Percentiles rank a stretch among this genome's conserved stretches.
Evolutionary conservation across 345 rosid species (phyloP).

Genomic region (Isatis tinctoria): DNA sequence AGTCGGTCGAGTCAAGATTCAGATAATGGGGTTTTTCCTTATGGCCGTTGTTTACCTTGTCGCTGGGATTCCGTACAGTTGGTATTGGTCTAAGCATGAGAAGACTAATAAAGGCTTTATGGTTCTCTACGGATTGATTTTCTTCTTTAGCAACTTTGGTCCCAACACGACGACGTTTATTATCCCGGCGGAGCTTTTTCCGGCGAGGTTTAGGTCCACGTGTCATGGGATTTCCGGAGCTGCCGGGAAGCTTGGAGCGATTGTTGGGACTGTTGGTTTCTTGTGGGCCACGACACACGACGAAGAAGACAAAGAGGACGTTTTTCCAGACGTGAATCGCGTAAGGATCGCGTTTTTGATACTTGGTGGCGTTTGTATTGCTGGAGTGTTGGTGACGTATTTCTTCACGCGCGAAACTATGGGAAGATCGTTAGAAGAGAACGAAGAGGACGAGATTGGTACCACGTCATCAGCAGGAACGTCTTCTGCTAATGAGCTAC

Average conservation of each 20-base stretch:
- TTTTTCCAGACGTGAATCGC: slow-evolving; percentile 10
- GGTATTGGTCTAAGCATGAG: slow-evolving; percentile 29
- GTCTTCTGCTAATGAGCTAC: slow-evolving; percentile 3
- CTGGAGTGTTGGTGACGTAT: slow-evolving; percentile 47
- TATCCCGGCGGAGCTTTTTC: slow-evolving; percentile 77
- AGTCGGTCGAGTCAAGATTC: slow-evolving; percentile 59
- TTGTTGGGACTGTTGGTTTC: slow-evolving; percentile 59
- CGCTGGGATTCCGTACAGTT: slow-evolving; percentile 40
- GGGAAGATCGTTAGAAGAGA: slow-evolving; percentile 72
- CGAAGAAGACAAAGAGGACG: not conserved
- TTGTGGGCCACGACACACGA: slow-evolving; percentile 40
- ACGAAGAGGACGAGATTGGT: slow-evolving; percentile 34
- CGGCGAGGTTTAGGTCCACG: slow-evolving; percentile 76
- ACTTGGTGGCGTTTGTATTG: slow-evolving; percentile 51
- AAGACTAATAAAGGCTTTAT: slow-evolving; percentile 39
- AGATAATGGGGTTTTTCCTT: slow-evolving; percentile 53
- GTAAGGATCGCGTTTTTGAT: slow-evolving; percentile 38
- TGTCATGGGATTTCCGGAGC: slow-evolving; percentile 85
- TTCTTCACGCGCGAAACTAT: slow-evolving; percentile 56
- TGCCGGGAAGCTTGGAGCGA: slow-evolving; percentile 66
- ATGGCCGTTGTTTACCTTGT: slow-evolving; percentile 60
- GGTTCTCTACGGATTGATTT: slow-evolving; percentile 46
- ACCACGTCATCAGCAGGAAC: not conserved
- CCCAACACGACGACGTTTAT: slow-evolving; percentile 83
- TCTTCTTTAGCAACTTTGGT: slow-evolving; percentile 82